phyloP scores from a whole-genome alignment of 306 rosid genomes.

The Vigna mungo region DNA sequence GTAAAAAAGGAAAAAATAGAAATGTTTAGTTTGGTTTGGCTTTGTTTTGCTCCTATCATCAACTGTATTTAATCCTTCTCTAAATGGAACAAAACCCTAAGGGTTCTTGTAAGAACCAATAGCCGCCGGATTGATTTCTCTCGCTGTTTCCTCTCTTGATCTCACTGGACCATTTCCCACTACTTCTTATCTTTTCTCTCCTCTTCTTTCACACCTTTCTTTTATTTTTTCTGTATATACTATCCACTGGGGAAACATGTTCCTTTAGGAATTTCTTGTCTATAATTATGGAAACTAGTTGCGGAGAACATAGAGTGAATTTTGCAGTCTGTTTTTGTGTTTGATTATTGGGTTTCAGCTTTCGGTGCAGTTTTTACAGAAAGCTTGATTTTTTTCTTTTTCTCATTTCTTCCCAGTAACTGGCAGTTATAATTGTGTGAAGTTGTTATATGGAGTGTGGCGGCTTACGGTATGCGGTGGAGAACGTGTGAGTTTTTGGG shows the following conservation, averaged over 20 bases:
- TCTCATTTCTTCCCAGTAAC: conserved; percentile 18
- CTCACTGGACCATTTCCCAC: conserved; percentile 18
- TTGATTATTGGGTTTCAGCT: conserved; percentile 30
- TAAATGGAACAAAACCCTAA: conserved; percentile 81
- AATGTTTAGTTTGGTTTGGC: background rate
- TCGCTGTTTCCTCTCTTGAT: conserved; percentile 22
- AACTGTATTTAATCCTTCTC: conserved; percentile 67
- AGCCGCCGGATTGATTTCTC: conserved; percentile 79
- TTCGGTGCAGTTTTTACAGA: conserved; percentile 19
- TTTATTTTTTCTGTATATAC: background rate
- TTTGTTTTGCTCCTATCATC: conserved; percentile 28
- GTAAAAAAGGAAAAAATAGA: background rate
- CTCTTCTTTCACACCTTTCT: conserved; percentile 3
- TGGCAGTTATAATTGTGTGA: conserved; percentile 28
- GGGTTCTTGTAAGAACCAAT: conserved; percentile 79
- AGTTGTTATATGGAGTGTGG: conserved; percentile 48
- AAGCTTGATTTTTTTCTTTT: background rate
- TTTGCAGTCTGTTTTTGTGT: background rate
- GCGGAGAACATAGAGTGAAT: background rate
- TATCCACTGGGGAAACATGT: background rate
- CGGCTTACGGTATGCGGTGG: conserved; percentile 12
- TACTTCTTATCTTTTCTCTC: conserved; percentile 27
- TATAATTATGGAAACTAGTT: conserved; percentile 28
- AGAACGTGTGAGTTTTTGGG: conserved; percentile 41
- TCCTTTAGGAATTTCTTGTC: conserved; percentile 29